Evolutionary conservation across 345 rosid species (phyloP).

Genomic region (Litchi chinensis): DNA sequence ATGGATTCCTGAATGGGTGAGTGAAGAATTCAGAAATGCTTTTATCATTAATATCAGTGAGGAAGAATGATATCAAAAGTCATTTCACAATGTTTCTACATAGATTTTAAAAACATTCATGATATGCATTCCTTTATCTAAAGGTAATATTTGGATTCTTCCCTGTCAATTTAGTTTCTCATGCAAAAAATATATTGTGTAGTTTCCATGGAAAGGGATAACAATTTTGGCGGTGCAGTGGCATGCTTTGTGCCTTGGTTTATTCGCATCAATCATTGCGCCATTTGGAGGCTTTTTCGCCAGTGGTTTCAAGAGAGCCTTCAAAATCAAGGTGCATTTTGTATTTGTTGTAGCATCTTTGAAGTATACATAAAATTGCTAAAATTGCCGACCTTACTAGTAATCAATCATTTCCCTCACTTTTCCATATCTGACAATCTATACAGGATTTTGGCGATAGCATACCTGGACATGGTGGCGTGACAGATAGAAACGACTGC

Average conservation of each 20-base stretch:
- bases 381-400: neutral
- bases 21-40: constrained; percentile 25
- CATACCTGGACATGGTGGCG: constrained; percentile 98
- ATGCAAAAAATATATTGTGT: constrained; percentile 18
- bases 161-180: neutral
- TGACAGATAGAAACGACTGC: constrained; percentile 96
- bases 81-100: neutral
- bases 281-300: constrained; percentile 99
- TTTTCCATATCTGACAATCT: neutral
- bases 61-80: neutral
- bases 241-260: constrained; percentile 91
- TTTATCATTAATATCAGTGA: neutral
- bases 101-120: no score
- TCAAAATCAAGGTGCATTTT: constrained; percentile 74
- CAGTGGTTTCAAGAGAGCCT: constrained; percentile 96
- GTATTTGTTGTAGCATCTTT: neutral
- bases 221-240: constrained; percentile 84
- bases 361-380: neutral
- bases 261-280: constrained; percentile 97
- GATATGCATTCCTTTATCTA: no score
- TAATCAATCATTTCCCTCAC: constrained; percentile 2
- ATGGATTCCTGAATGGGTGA: constrained; percentile 86
- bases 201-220: constrained; percentile 92
- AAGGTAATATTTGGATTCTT: neutral
- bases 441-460: constrained; percentile 97